These are phyloP conservation scores for Corrigiola litoralis DNA, from an alignment of 179 eudicot genomes.

Conservation along the genomic window DNA sequence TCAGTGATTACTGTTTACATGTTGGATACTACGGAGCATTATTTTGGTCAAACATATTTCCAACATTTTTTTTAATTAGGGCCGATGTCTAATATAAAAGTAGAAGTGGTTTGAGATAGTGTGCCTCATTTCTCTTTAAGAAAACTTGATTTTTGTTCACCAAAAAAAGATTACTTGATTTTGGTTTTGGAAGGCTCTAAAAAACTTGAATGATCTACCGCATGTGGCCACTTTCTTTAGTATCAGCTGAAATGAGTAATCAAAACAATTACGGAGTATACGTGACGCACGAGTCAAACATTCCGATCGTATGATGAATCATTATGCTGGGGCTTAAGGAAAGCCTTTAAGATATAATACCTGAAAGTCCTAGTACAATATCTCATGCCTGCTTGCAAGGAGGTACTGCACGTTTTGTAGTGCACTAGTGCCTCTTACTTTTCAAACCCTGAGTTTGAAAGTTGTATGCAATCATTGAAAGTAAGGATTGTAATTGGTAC, in stretches of 20 bases:
- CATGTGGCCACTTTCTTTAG: background rate
- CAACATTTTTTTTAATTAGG: no score
- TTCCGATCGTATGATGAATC: slow-evolving; percentile 5
- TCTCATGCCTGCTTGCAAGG: slow-evolving; percentile 5
- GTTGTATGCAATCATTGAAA: slow-evolving; percentile 15
- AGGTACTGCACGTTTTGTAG: slow-evolving; percentile 16
- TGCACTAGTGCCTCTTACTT: background rate
- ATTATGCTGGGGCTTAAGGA: slow-evolving; percentile 2
- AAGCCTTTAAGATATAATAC: background rate
- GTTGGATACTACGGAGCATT: no score
- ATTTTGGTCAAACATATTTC: no score
- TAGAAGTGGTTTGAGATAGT: no score
- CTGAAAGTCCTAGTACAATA: background rate
- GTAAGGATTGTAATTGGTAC: slow-evolving; percentile 3
- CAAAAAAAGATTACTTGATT: no score
- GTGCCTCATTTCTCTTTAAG: no score
- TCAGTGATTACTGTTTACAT: no score
- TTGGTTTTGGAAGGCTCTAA: no score
- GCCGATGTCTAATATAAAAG: no score
- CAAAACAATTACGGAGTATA: background rate
- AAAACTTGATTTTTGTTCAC: no score
- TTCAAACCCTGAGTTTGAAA: slow-evolving; percentile 7
- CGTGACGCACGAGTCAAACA: slow-evolving; percentile 20
- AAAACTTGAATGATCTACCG: background rate
- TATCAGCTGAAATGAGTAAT: background rate